Conservation (phyloP, 1,284 basidiomycete genomes). For the Cutaneotrichosporon dermatis region DNA sequence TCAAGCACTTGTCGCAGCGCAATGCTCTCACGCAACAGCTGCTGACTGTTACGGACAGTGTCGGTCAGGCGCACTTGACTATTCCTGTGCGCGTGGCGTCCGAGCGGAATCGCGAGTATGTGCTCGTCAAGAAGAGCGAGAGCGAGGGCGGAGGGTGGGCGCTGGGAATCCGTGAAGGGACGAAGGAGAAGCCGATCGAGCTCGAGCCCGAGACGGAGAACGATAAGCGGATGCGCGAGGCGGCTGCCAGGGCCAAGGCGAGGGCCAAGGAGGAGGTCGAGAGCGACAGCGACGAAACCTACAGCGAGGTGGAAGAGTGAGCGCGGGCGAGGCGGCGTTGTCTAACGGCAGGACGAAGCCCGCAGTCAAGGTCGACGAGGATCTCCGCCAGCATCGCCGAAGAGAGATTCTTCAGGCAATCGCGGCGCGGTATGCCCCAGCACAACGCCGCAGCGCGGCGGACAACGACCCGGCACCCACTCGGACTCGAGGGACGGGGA, state of each 20-base stretch:
- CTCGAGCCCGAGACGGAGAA: conserved; percentile 51
- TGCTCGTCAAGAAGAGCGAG: conserved; percentile 80
- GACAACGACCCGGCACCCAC: background rate
- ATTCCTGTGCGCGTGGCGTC: conserved; percentile 91
- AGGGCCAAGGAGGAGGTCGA: too few relatives aligned
- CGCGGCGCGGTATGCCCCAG: conserved; percentile 55
- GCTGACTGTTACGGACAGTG: conserved; percentile 86
- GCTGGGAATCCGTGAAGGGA: conserved; percentile 77
- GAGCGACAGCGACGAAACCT: conserved; percentile 22
- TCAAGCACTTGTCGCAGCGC: conserved; percentile 79
- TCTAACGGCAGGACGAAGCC: conserved; percentile 3
- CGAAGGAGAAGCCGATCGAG: conserved; percentile 75
- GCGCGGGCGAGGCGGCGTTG: background rate
- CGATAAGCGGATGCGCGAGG: conserved; percentile 4
- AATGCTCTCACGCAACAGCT: conserved; percentile 92
- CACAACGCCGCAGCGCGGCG: conserved; percentile 19
- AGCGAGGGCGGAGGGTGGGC: conserved; percentile 85
- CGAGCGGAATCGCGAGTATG: conserved; percentile 88
- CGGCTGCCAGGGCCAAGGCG: conserved; percentile 9
- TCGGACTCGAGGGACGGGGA: conserved; percentile 11
- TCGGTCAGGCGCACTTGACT: conserved; percentile 76
- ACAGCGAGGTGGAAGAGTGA: conserved; percentile 4
- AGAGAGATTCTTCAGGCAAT: conserved; percentile 65
- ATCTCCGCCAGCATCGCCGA: conserved; percentile 63
- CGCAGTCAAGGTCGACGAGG: conserved; percentile 53